Percentiles rank a stretch among this genome's conserved stretches.
phyloP scores from a whole-genome alignment of 495 filamentous ascomycete species.

The Acidomyces sp. region DNA sequence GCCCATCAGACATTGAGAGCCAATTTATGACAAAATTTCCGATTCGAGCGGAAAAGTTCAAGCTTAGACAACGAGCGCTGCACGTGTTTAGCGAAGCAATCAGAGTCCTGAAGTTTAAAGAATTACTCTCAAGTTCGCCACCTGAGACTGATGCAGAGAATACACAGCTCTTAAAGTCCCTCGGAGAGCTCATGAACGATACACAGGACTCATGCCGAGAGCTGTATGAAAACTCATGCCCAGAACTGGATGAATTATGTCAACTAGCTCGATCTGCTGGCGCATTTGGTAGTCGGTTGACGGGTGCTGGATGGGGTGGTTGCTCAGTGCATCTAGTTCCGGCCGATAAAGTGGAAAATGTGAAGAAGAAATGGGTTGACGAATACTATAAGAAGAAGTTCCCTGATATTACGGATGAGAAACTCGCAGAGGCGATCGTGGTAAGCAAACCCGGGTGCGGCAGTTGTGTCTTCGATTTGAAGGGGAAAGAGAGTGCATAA shows the following conservation, averaged over 20 bases:
- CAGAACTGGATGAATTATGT: conserved; percentile 81
- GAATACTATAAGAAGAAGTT: conserved; percentile 70
- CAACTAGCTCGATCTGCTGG: conserved; percentile 63
- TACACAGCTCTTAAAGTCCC: conserved; percentile 46
- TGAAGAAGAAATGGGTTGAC: conserved; percentile 60
- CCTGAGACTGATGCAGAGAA: conserved; percentile 37
- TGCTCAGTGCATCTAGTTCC: conserved; percentile 90
- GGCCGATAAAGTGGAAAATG: conserved; percentile 66
- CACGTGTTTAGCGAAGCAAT: conserved; percentile 87
- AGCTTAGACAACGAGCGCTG: conserved; percentile 67
- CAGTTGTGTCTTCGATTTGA: conserved; percentile 34
- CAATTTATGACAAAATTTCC: conserved; percentile 74
- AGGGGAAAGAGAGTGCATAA: conserved; percentile 4
- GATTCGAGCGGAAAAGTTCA: conserved; percentile 77
- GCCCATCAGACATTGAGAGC: conserved; percentile 54
- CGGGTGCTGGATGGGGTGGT: conserved; percentile 93
- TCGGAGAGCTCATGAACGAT: conserved; percentile 79
- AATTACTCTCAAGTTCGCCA: conserved; percentile 40
- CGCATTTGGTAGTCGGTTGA: conserved; percentile 72
- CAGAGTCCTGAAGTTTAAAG: conserved; percentile 71
- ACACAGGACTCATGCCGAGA: conserved; percentile 77
- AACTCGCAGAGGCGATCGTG: conserved; percentile 67
- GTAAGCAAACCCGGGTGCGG: conserved; percentile 76
- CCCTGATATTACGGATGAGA: conserved; percentile 56
- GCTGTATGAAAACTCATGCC: conserved; percentile 77